A percentile compares a stretch with the other conserved stretches of the same genome.
Conservation (phyloP, 106 monocot species). For the Hemerocallis citrina region DNA sequence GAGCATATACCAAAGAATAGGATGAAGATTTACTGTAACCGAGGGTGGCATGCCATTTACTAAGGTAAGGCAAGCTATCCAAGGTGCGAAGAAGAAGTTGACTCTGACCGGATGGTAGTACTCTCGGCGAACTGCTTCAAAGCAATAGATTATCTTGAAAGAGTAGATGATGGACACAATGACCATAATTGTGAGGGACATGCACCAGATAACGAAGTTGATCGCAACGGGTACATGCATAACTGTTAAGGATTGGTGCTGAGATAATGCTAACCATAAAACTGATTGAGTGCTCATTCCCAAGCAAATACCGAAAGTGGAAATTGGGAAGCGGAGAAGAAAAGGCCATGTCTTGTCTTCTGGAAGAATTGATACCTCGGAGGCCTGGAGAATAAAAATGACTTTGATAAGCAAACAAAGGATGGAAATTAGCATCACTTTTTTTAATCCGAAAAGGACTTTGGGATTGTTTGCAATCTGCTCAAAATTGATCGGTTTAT, state of each 20-base stretch:
- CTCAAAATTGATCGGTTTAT: no score
- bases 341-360: conserved; percentile 62
- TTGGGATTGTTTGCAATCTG: no score
- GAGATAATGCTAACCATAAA: conserved; percentile 44
- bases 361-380: conserved; percentile 41
- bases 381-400: conserved; percentile 17
- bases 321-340: conserved; percentile 54
- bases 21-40: conserved; percentile 13
- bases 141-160: conserved; percentile 51
- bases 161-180: conserved; percentile 20
- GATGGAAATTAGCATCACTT: neutral
- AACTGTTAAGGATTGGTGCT: conserved; percentile 27
- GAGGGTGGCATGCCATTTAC: conserved; percentile 28
- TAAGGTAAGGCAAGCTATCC: conserved; percentile 54
- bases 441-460: no score
- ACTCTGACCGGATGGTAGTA: conserved; percentile 52
- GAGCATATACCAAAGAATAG: conserved; percentile 40
- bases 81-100: conserved; percentile 71
- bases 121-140: conserved; percentile 56
- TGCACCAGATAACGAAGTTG: conserved; percentile 43
- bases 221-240: conserved; percentile 19
- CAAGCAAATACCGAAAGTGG: conserved; percentile 42
- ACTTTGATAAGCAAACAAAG: neutral
- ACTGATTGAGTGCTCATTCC: conserved; percentile 52
- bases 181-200: conserved; percentile 30